Percentiles rank a stretch among this genome's conserved stretches.
phyloP scores from a whole-genome alignment of 2,329 filamentous ascomycete genomes.

The Colletotrichum orchidophilum region DNA sequence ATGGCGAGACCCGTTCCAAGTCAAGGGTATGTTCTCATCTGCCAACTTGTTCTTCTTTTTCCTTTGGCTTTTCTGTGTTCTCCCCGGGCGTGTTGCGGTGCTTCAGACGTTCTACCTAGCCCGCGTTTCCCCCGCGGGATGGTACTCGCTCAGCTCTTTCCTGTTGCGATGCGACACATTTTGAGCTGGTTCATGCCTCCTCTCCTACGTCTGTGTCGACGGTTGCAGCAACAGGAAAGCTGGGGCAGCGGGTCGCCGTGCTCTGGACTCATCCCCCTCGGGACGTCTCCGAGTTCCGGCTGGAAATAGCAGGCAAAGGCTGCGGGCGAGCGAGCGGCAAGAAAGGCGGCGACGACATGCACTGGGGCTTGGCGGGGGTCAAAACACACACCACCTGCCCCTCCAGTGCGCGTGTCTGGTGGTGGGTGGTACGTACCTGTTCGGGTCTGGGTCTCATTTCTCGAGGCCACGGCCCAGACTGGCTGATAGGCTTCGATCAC shows the following conservation, averaged over 20 bases:
- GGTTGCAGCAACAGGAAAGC: background rate
- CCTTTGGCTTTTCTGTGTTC: background rate
- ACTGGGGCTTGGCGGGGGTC: conserved; percentile 31
- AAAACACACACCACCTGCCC: conserved; percentile 25
- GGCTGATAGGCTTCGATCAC: conserved; percentile 20
- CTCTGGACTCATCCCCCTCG: conserved; percentile 3
- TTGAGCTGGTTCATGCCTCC: conserved; percentile 9
- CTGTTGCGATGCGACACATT: background rate
- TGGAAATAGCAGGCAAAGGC: conserved; percentile 12
- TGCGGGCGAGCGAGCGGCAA: conserved; percentile 5
- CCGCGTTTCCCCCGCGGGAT: background rate
- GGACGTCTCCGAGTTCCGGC: conserved; percentile 14
- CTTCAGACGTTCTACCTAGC: background rate
- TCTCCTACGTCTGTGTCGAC: background rate
- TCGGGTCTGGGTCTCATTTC: background rate
- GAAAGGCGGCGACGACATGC: conserved; percentile 14
- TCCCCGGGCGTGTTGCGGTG: background rate
- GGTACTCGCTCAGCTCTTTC: background rate
- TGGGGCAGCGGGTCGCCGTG: conserved; percentile 11
- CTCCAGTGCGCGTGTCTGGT: conserved; percentile 20
- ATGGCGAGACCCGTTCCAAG: conserved; percentile 89
- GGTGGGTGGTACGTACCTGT: conserved; percentile 23
- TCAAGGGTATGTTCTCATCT: conserved; percentile 78
- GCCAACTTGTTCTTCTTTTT: conserved; percentile 35
- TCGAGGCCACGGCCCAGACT: background rate